Base-by-base conservation (phyloP, 2,329 filamentous ascomycete species). In the Phaeoacremonium minimum region DNA sequence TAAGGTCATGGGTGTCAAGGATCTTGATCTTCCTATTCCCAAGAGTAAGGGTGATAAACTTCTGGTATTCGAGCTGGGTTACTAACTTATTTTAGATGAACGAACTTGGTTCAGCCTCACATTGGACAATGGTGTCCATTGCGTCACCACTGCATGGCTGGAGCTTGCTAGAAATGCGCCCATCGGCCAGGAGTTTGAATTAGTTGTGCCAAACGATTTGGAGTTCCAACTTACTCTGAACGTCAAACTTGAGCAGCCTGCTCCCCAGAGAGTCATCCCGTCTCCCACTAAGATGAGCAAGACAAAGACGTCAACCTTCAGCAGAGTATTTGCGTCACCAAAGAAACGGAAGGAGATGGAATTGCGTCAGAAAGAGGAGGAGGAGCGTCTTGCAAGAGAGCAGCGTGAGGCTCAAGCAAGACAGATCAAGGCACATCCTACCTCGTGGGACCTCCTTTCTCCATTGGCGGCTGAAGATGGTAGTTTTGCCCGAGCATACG, bases 181-280 rank as follows among this genome's bases (percentile, higher is more conserved):
- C 0, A 97, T 98, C 49, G 93, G 91, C 6, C 93, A 98, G 56
- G 93, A 98, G 58, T 98, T 98, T 51, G 93, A 98, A 65, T 80
- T 98, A 30, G 90, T 97, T 19, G 93, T 98, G 17, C 83, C 94
- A 33, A 93, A 95, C 49, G 93, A 98, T 50, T 79, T 98, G n/a
- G 93, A 98, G 60, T 98, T 98, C 66, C 93, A 98, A 63, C 77
- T 98, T 28, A 97, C 93, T 1, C 76, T 98, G 12, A 95, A 96
- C 48, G 94, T 95, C 46, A 96, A 96, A 67, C 74, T 97, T 16
- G 85, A 90, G 47, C 87, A 90, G 54, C 87, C 86, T 6, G 80
- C 83, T 17, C 74, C 84, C 11, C 68, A 68, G 42, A 66, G 66
- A 37, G 56, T 74, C 2, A 56, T 66, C 2, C 64, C 67, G 26